Percentiles rank a stretch among this genome's conserved stretches.
Evolutionary conservation across 164 flowering plant species (phyloP).

Genomic region (Chimonanthus praecox): DNA sequence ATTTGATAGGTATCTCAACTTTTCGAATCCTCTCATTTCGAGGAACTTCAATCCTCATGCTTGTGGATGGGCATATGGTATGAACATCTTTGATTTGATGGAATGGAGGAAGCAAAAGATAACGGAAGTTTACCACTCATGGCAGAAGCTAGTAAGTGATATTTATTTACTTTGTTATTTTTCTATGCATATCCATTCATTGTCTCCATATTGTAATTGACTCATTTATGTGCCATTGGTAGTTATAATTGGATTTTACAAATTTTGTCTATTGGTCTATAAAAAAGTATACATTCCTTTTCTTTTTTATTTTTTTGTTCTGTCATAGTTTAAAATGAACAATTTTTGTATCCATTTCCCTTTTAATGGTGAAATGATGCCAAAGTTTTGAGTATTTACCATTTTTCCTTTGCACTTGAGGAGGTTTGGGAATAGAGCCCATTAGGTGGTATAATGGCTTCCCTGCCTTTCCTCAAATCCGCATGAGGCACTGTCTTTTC

Average conservation of each 20-base stretch:
- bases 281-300: neutral
- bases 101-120: slow-evolving; percentile 25
- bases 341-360: too few species aligned
- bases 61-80: slow-evolving; percentile 28
- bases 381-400: too few species aligned
- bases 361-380: too few species aligned
- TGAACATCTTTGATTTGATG: slow-evolving; percentile 24
- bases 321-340: too few species aligned
- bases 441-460: too few species aligned
- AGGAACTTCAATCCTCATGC: slow-evolving; percentile 21
- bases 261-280: too few species aligned
- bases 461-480: too few species aligned
- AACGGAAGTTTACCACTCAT: slow-evolving; percentile 21
- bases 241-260: too few species aligned
- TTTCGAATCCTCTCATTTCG: slow-evolving; percentile 27
- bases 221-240: neutral
- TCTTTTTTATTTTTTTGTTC: too few species aligned
- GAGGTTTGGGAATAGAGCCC: too few species aligned
- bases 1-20: slow-evolving; percentile 27
- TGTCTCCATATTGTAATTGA: neutral
- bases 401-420: too few species aligned
- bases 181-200: neutral
- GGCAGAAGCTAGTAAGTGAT: slow-evolving; percentile 22
- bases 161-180: neutral
- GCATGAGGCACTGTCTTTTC: too few species aligned